Conservation (phyloP, 192 early-diverging fungal species). For the Ambispora gerdemannii region DNA sequence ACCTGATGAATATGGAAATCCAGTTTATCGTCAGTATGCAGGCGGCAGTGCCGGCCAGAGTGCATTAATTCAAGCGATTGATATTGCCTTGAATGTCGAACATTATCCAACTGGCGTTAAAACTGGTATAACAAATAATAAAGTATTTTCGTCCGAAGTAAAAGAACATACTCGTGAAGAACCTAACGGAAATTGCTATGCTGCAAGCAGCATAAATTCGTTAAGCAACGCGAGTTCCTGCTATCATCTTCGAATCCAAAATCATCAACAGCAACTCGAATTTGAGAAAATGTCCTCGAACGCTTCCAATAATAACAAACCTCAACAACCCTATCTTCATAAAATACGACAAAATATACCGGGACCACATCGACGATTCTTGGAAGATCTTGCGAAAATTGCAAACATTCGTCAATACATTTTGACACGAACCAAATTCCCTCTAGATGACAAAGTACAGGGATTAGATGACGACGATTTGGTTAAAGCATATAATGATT, state of each 20-base stretch:
- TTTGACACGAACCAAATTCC: neutral
- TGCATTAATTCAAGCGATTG: conserved; percentile 86
- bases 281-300: conserved; percentile 22
- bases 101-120: conserved; percentile 73
- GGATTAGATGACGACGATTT: conserved; percentile 41
- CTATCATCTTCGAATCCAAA: too few species aligned
- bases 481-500: conserved; percentile 73
- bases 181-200: too few species aligned
- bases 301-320: too few species aligned
- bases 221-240: too few species aligned
- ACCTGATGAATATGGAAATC: conserved; percentile 47
- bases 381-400: conserved; percentile 67
- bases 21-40: conserved; percentile 71
- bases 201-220: too few species aligned
- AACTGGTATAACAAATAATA: too few species aligned
- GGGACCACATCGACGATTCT: conserved; percentile 78
- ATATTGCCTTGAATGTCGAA: conserved; percentile 83
- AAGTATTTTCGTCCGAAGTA: too few species aligned
- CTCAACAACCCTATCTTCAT: conserved; percentile 72
- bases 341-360: conserved; percentile 96
- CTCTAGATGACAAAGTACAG: neutral
- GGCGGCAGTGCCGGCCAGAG: conserved; percentile 95
- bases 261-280: conserved; percentile 27
- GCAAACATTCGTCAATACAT: conserved; percentile 71
- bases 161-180: too few species aligned